Percentiles rank a stretch among this genome's conserved stretches.
Conservation (phyloP, 2,329 filamentous ascomycete genomes). For the Sarocladium strictum region DNA sequence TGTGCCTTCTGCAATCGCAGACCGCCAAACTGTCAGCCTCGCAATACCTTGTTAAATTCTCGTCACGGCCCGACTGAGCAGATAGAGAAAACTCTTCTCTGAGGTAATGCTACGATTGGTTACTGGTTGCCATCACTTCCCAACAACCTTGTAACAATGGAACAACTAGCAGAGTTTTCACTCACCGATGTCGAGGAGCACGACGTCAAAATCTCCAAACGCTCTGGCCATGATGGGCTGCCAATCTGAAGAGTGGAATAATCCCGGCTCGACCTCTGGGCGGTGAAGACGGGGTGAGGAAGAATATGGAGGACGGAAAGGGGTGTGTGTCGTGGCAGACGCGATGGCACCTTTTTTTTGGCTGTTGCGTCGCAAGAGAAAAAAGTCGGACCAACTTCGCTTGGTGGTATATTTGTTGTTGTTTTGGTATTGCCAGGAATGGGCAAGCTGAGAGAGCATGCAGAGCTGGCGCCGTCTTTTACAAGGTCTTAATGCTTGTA, state of each 20-base stretch:
- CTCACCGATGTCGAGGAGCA: constrained; percentile 14
- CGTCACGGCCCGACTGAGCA: neutral
- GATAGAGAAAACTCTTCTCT: neutral
- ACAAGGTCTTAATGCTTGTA: neutral
- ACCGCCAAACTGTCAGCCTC: neutral
- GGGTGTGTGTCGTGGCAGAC: neutral
- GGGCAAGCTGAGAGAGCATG: neutral
- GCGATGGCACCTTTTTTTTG: constrained; percentile 4
- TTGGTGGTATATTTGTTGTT: neutral
- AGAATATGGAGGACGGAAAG: neutral
- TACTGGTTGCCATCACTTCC: constrained; percentile 7
- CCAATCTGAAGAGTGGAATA: constrained; percentile 2
- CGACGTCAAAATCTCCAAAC: constrained; percentile 11
- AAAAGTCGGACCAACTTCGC: neutral
- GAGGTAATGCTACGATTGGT: neutral
- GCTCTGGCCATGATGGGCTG: constrained; percentile 9
- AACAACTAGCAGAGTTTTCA: neutral
- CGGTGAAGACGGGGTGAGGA: constrained; percentile 10
- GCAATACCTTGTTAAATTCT: neutral
- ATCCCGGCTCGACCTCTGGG: neutral
- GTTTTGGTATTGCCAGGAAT: constrained; percentile 5
- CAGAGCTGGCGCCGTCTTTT: too few species aligned
- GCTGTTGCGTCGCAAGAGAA: neutral
- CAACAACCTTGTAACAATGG: constrained; percentile 1
- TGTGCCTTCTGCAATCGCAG: constrained; percentile 58